Conservation (phyloP, 257 asterid species). For the Avicennia marina region DNA sequence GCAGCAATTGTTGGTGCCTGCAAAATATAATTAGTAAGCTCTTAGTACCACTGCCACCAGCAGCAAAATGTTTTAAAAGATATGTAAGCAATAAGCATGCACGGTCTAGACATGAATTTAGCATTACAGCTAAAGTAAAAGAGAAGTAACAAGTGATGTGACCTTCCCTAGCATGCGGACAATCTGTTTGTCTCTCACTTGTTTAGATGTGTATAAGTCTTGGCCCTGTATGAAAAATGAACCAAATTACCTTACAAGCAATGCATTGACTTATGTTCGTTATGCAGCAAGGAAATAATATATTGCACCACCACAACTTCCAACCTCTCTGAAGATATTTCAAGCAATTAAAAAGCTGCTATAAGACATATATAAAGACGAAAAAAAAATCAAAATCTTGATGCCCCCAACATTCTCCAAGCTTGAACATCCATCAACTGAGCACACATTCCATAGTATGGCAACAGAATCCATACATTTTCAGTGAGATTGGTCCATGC, state of each 20-base stretch:
- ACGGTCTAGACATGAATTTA: not conserved
- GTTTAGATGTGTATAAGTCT: conserved; percentile 82
- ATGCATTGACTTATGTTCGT: not conserved
- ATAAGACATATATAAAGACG: not conserved
- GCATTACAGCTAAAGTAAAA: conserved; percentile 6
- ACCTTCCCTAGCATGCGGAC: conserved; percentile 97
- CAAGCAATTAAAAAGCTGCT: conserved; percentile 11
- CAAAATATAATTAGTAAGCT: conserved; percentile 18
- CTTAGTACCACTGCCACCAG: conserved; percentile 8
- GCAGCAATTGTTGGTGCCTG: conserved; percentile 99
- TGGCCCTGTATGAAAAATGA: conserved; percentile 53
- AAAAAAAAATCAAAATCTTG: not conserved
- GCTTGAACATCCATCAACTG: not conserved
- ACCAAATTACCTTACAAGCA: conserved; percentile 4
- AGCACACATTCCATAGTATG: not conserved
- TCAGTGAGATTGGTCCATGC: not conserved
- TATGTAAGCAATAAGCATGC: not conserved
- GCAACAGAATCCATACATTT: conserved; percentile 5
- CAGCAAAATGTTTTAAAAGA: not conserved
- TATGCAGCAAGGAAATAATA: conserved; percentile 1
- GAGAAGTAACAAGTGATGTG: conserved; percentile 13
- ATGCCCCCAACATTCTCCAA: not conserved
- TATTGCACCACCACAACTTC: not conserved
- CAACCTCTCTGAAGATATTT: not conserved
- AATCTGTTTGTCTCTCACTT: conserved; percentile 89